Conservation (phyloP, 2,329 filamentous ascomycete genomes). For the Penicillium aurantiogriseum region DNA sequence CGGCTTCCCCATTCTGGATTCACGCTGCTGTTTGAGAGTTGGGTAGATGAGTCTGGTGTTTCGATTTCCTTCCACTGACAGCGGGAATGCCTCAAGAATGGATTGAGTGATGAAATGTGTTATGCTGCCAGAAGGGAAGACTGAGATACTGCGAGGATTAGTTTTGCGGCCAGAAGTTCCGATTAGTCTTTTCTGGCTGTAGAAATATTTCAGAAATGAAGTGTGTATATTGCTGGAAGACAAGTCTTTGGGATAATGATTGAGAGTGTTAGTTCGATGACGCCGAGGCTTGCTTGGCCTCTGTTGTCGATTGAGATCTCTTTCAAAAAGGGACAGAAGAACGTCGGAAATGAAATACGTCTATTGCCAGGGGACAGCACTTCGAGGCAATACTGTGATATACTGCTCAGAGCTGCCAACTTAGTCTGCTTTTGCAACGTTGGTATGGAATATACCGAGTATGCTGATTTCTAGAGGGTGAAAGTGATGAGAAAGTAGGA, state of each 20-base stretch:
- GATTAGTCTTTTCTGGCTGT: neutral
- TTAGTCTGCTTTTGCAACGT: neutral
- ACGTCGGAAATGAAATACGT: neutral
- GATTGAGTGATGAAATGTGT: neutral
- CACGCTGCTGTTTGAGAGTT: neutral
- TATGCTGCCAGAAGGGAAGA: neutral
- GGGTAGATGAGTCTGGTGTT: neutral
- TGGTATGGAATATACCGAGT: neutral
- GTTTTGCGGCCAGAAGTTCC: neutral
- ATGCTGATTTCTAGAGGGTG: too few relatives aligned
- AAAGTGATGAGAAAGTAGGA: neutral
- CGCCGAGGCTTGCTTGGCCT: neutral
- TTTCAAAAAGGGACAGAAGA: neutral
- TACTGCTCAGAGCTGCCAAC: neutral
- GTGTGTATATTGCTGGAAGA: neutral
- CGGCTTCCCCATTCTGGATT: constrained; percentile 37
- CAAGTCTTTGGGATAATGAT: neutral
- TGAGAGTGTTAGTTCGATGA: neutral
- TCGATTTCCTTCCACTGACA: neutral
- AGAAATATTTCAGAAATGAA: neutral
- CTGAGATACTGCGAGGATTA: neutral
- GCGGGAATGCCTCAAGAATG: neutral
- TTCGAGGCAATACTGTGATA: neutral
- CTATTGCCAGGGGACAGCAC: neutral
- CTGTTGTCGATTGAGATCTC: neutral